phyloP scores from a whole-genome alignment of 441 rosid genomes.

The Aquilaria agallochum region DNA sequence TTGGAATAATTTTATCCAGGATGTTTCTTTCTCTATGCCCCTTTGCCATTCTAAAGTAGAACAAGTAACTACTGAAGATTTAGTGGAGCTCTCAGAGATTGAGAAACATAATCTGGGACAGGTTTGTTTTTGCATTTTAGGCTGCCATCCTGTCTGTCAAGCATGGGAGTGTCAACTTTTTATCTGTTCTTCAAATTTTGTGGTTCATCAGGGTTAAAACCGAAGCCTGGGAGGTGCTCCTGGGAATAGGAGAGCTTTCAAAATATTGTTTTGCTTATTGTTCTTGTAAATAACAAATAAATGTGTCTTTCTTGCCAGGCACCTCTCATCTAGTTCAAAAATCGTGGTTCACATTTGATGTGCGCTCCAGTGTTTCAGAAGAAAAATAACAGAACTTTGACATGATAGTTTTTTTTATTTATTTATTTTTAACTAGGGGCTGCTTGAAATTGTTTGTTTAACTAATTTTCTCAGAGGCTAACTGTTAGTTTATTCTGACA shows the following conservation, averaged over 20 bases:
- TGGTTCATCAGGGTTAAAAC: background rate
- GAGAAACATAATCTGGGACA: slow-evolving; percentile 93
- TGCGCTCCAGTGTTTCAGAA: too few species aligned
- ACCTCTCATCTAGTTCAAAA: too few species aligned
- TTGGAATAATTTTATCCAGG: slow-evolving; percentile 32
- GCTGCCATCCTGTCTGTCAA: background rate
- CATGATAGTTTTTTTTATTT: too few species aligned
- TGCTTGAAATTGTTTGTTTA: too few species aligned
- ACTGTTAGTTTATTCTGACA: slow-evolving; percentile 15
- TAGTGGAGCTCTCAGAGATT: slow-evolving; percentile 91
- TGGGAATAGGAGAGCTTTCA: background rate
- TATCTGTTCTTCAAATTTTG: background rate
- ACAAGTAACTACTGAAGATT: slow-evolving; percentile 74
- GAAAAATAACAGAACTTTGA: too few species aligned
- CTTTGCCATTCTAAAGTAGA: slow-evolving; percentile 86
- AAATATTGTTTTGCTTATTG: too few species aligned
- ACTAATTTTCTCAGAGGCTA: slow-evolving; percentile 5
- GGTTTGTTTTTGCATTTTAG: slow-evolving; percentile 43
- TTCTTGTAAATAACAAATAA: too few species aligned
- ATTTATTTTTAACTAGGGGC: too few species aligned
- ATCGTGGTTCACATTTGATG: too few species aligned
- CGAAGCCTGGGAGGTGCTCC: background rate
- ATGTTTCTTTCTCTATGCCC: slow-evolving; percentile 89
- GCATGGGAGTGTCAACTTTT: background rate
- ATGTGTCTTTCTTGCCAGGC: too few species aligned